Base-by-base conservation (phyloP, 768 basidiomycete genomes). In the Atractiella rhizophila region DNA sequence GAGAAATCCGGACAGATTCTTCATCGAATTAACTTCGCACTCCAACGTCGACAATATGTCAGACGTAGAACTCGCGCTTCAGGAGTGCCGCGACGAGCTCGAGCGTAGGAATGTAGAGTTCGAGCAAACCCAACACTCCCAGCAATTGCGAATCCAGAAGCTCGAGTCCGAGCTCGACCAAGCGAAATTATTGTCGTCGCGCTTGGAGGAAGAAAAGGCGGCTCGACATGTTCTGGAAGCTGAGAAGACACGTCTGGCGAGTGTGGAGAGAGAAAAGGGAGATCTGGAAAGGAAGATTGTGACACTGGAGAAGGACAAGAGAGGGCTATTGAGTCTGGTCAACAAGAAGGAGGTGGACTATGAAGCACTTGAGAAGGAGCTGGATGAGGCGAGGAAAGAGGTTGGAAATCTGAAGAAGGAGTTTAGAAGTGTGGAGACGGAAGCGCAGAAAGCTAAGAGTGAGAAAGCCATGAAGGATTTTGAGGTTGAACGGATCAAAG, bases 191-290 rank as follows among this genome's bases (percentile, higher is more conserved):
- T 74, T 32, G 64, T 69, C 10, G 64, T 70, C 0, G 73, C 77
- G 2, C 70, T 71, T 4, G 60, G 64, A 1, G 75, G 75, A 54
- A 56, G 70, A n/a, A n/a, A n/a, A n/a, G n/a, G n/a, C n/a, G n/a
- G n/a, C n/a, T n/a, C 7, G 71, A 71, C 27, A 56, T 60, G 5
- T 54, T 79, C 28, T 70, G 66, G 48, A 66, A 60, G 41, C 68
- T n/a, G n/a, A n/a, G 70, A 28, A 60, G 76, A 4, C n/a, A n/a
- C n/a, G n/a, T n/a, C n/a, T n/a, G 72, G 80, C 18, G 76, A 80
- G 45, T n/a, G 67, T 68, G 1, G 81, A 91, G 48, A 67, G 77
- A 40, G 86, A 91, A 64, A 91, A 91, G 60, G 71, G 82, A 26
- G 81, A 86, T 47, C 67, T 91, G 35, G 64, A 86, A 31, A 70